phyloP scores from a whole-genome alignment of 202 grass and related monocot genomes.

The Alloteropsis angusta region DNA sequence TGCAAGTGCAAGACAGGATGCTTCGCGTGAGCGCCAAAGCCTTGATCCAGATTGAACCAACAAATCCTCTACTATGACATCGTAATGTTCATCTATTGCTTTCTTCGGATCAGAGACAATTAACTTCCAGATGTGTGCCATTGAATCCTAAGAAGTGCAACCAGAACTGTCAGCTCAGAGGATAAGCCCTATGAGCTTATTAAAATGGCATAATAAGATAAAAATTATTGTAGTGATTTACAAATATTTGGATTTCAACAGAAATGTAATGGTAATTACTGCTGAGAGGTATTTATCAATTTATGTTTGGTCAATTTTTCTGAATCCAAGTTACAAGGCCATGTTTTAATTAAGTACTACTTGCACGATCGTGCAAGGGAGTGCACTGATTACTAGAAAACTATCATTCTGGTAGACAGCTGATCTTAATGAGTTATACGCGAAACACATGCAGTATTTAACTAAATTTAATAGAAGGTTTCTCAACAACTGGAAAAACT shows the following conservation, averaged over 20 bases:
- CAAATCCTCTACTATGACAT: constrained; percentile 84
- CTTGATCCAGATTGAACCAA: constrained; percentile 91
- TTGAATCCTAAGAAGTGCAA: constrained; percentile 67
- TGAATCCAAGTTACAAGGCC: neutral
- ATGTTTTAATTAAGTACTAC: neutral
- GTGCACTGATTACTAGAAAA: neutral
- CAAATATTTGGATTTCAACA: neutral
- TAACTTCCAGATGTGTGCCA: constrained; percentile 97
- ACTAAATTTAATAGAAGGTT: neutral
- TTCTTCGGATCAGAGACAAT: constrained; percentile 88
- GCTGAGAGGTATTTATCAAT: neutral
- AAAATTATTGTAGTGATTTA: neutral
- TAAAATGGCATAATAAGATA: constrained; percentile 2
- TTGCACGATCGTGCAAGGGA: too few species aligned
- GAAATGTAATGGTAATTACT: neutral
- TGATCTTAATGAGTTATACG: neutral
- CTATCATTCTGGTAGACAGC: neutral
- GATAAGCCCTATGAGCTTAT: constrained; percentile 5
- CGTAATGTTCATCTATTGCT: constrained; percentile 87
- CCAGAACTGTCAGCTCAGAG: constrained; percentile 16
- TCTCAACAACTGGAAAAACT: neutral
- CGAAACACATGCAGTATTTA: neutral
- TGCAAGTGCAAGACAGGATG: constrained; percentile 93
- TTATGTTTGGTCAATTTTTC: neutral
- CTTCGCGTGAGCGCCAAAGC: constrained; percentile 95